Base-by-base conservation (phyloP, 1,284 basidiomycete genomes). In the Trichosporon sp. region DNA sequence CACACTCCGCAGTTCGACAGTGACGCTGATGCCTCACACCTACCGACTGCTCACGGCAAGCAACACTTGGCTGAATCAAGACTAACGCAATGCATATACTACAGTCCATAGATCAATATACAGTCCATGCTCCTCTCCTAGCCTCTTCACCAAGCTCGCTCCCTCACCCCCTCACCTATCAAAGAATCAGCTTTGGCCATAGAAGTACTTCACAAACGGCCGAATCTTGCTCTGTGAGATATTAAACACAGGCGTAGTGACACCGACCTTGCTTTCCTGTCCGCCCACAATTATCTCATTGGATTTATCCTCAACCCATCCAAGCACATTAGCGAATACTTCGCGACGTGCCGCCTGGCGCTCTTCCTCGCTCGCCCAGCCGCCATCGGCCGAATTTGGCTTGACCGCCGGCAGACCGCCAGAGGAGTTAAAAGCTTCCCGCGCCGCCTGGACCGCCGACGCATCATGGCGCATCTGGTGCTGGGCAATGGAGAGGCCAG, bases 231-330 rank as follows among this genome's bases (percentile, higher is more conserved):
- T 87, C 6, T 88, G 84, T 0, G 90, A 89, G 49, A 95, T 78
- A 71, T 93, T 92, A 78, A 92, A 90, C n/a, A 95, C 71, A 0
- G 92, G 92, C 70, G 92, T 90, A 0, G 90, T 92, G 1, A 91
- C 90, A 72, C 95, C 91, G 67, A 93, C 83, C 21, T 88, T 83
- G 74, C 90, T 92, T 11, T 74, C 81, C 14, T 82, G 74, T 0
- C 87, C 87, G 7, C 91, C 91, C 5, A 91, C 80, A 52, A 89
- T 78, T 11, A 84, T 80, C 8, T 87, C 84, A 5, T 80, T 82
- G 3, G 65, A 68, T 64, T 89, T 86, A 61, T 91, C 89, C 70
- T 93, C 90, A 4, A 81, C 79, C 91, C 92, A 95, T 0, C 86
- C 86, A 11, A 91, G 81, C 0, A 87, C 82, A 25, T 84, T 83